Evolutionary conservation across 2,329 filamentous ascomycete species (phyloP), one percentile per base, ranked within the genome.

Genomic region (Xylariaceae sp.): DNA sequence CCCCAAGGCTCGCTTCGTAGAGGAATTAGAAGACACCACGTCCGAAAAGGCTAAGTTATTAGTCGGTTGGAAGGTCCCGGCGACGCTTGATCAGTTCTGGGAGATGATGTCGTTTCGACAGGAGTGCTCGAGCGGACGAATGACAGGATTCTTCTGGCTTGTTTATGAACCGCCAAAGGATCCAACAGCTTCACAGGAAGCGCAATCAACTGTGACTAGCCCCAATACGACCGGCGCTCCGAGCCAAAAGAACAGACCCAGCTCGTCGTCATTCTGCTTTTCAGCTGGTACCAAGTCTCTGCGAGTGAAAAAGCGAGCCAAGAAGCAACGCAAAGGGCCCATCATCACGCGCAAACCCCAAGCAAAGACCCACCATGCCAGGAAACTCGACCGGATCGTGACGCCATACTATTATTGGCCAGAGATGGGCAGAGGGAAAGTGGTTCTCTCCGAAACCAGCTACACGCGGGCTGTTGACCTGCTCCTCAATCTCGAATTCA

Each of bases 61-160:
- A 2, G 89, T 89, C 0, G 80, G 84, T 58, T 99, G 94, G 94
- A 89, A 86, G 71, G 92, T 88, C 61, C 86, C 97, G 23, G 87
- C 82, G 71, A 89, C 86, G 0, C 77, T 99, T 47, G 89, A 92
- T n/a, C 87, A 92, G 66, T 99, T 99, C 70, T 99, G 94, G 94
- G 94, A 99, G 63, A 89, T 96, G 82, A 97, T 99, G 93, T 88
- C 92, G 0, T 97, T 90, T 71, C 82, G 94, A 58, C 94, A 97
- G 72, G 94, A 99, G 71, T 99, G 94, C 70, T 96, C 92, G 0
- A 90, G 92, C 39, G 95, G 94, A 0, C 82, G 92, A 15, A 81
- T 96, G 70, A 95, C 96, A 0, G 95, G 95, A 0, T 99, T 99
- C 67, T 81, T 97, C 30, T 99, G 95, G 93, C 77, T 97, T 30